A percentile compares a stretch with the other conserved stretches of the same genome.
These are phyloP conservation scores for Coprinopsis strossmayeri DNA, from an alignment of 768 basidiomycete species.

Conservation along the genomic window DNA sequence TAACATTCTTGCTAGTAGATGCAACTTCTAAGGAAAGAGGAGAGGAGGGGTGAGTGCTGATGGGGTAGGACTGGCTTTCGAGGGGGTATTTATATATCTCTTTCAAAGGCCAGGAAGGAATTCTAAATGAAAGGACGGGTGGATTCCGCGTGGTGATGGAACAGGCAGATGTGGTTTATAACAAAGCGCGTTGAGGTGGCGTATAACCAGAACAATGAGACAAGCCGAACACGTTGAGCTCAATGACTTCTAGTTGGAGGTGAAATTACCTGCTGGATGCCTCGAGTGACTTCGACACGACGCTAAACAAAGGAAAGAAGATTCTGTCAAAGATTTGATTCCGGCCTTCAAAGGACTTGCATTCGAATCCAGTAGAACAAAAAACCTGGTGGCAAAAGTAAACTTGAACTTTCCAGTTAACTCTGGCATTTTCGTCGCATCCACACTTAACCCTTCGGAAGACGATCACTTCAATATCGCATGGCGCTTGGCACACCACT, in stretches of 20 bases:
- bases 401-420: no score
- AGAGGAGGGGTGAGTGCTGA: slow-evolving; percentile 16
- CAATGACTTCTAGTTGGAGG: no score
- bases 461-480: background rate
- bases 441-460: no score
- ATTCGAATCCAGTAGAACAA: no score
- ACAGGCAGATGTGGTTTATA: background rate
- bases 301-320: no score
- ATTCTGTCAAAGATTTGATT: no score
- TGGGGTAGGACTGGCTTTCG: background rate
- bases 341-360: no score
- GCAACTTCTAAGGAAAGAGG: slow-evolving; percentile 13
- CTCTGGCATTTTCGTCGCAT: no score
- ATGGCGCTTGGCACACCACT: background rate
- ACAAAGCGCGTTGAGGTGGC: no score
- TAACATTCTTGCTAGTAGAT: slow-evolving; percentile 25
- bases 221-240: background rate
- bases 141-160: slow-evolving; percentile 9
- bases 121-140: background rate
- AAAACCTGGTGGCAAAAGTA: no score
- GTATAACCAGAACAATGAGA: background rate
- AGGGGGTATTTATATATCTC: background rate
- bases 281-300: no score
- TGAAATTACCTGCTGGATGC: no score
- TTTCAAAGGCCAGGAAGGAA: background rate